Base-by-base conservation (phyloP, 1,284 basidiomycete genomes). In the Trichosporon coremiiforme region DNA sequence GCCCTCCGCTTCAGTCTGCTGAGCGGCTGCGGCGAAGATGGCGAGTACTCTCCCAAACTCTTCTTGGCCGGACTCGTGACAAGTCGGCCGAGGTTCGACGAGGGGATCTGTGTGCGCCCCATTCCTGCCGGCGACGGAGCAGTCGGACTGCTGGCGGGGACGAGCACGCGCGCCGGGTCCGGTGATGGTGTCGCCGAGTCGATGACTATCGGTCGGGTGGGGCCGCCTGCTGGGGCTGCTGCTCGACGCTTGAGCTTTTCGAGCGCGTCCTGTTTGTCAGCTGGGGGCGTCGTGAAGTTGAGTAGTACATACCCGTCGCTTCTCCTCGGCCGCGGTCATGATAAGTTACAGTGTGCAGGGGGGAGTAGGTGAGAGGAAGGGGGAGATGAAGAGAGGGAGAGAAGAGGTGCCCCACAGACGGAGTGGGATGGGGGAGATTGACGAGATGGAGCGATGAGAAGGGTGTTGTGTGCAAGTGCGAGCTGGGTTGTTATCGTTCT, bases 1-100 rank as follows among this genome's bases (percentile, higher is more conserved):
- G 72, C 74, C 20, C 67, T 63, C 36, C 71, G 66, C 71, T 76
- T 80, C 66, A 75, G 63, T 22, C 71, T 70, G 33, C 70, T 73
- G 22, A 74, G 70, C 17, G 66, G 74, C 57, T 64, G 74, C 15
- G 77, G 75, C 29, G 76, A 73, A 1, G 38, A 36, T 4, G 75
- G 75, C 6, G 74, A 74, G 25, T 57, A 66, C 62, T 70, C 69
- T 4, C 31, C 57, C 15, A 33, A 15, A 13, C 41, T 45, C 41
- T n/a, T 17, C 57, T 62, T 62, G 1, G 8, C 15, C 2, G 57
- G 57, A 9, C 29, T 33, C 7, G 50, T 53, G 15, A 29, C 62
- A 4, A 36, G 38, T 9, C 57, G 66, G 15, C 29, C 20, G 31
- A 71, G 64, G 47, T 69, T 69, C 33, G 71, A 69, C 10, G 71